These are phyloP conservation scores for Melanomma pulvis-pyrius DNA, from an alignment of 495 filamentous ascomycete genomes.

Conservation along the genomic window DNA sequence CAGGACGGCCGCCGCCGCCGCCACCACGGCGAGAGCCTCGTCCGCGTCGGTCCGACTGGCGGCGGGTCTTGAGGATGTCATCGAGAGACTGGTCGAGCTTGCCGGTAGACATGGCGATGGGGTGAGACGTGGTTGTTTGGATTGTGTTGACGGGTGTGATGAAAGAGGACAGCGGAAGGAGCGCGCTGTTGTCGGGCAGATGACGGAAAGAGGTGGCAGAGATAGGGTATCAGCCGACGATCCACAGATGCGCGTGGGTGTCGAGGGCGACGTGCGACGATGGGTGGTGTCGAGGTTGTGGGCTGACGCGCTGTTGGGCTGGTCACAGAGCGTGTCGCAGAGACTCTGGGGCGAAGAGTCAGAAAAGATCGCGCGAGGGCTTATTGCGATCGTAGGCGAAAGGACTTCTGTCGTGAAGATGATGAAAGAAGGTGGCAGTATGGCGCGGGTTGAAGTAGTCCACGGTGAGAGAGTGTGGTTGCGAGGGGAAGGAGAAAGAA, in stretches of 20 bases:
- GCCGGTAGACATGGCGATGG: conserved; percentile 51
- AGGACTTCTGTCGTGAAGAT: background rate
- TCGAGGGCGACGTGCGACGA: conserved; percentile 2
- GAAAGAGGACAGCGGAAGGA: background rate
- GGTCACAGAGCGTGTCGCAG: background rate
- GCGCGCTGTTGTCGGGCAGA: background rate
- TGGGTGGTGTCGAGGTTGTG: background rate
- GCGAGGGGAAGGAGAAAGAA: conserved; percentile 1
- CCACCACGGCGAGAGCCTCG: conserved; percentile 55
- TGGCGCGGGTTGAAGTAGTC: background rate
- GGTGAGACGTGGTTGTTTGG: background rate
- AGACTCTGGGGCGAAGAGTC: background rate
- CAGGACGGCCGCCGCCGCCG: conserved; percentile 48
- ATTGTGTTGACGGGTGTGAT: conserved; percentile 24
- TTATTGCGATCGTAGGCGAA: background rate
- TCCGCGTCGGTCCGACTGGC: conserved; percentile 53
- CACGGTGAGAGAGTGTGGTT: background rate
- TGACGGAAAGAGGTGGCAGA: background rate
- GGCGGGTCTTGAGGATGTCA: conserved; percentile 83
- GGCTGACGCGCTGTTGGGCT: conserved; percentile 3
- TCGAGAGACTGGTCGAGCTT: conserved; percentile 96
- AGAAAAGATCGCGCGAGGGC: background rate
- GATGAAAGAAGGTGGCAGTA: background rate
- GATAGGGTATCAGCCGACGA: background rate
- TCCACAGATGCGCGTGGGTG: conserved; percentile 1